Evolutionary conservation across 768 basidiomycete genomes (phyloP).

Genomic region (Rhizopogon rudus): DNA sequence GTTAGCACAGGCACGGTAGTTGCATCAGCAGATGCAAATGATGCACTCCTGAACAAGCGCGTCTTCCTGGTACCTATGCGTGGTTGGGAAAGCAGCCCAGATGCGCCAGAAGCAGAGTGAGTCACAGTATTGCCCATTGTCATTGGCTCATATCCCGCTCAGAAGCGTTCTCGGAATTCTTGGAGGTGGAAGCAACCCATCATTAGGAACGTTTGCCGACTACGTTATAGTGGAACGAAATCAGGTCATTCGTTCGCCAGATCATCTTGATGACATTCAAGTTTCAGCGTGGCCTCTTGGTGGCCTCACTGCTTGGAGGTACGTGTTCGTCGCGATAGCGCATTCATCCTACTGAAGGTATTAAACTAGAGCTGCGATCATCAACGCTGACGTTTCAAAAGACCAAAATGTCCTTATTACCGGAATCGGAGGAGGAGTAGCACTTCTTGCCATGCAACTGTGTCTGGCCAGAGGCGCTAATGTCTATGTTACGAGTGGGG

Average conservation of each 20-base stretch:
- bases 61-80: conserved; percentile 73
- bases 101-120: conserved; percentile 62
- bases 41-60: conserved; percentile 53
- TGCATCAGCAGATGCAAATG: conserved; percentile 48
- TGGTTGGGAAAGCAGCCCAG: conserved; percentile 65
- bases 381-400: conserved; percentile 56
- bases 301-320: conserved; percentile 85
- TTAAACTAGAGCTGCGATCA: conserved; percentile 49
- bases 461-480: conserved; percentile 32
- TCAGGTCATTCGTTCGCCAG: conserved; percentile 62
- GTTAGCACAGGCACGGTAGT: conserved; percentile 51
- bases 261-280: conserved; percentile 63
- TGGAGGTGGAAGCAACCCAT: conserved; percentile 50
- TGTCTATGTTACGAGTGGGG: no score
- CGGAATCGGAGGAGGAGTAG: conserved; percentile 85
- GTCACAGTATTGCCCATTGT: conserved; percentile 9
- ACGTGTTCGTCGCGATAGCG: conserved; percentile 6
- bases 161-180: conserved; percentile 46
- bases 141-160: not conserved
- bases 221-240: conserved; percentile 73
- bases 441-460: conserved; percentile 68
- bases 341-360: conserved; percentile 1
- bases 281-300: conserved; percentile 75
- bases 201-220: conserved; percentile 70
- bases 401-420: conserved; percentile 78